Percentiles rank a stretch among this genome's conserved stretches.
phyloP scores from a whole-genome alignment of 106 monocot species.

The Gastrodia elata region DNA sequence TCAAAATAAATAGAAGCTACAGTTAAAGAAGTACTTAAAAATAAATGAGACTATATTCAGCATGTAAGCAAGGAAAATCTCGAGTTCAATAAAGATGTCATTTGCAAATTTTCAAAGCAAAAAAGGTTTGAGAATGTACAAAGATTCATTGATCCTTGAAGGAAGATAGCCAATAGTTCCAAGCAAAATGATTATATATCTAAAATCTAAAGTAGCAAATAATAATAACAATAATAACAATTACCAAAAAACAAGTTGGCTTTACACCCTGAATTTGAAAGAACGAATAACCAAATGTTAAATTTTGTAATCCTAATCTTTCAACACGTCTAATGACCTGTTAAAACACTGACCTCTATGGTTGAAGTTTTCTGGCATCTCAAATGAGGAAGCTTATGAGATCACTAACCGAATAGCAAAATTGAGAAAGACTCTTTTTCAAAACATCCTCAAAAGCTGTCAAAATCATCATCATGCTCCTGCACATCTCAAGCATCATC shows the following conservation, averaged over 20 bases:
- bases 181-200: background rate
- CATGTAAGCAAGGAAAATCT: background rate
- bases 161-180: background rate
- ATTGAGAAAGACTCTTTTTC: too few relatives aligned
- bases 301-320: too few relatives aligned
- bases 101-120: background rate
- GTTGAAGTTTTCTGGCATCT: background rate
- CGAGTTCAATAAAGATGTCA: background rate
- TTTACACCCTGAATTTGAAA: too few relatives aligned
- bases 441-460: too few relatives aligned
- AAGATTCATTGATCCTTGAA: background rate
- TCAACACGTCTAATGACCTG: background rate
- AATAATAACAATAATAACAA: background rate
- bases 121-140: background rate
- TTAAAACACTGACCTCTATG: background rate
- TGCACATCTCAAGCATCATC: too few relatives aligned
- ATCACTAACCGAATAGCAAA: background rate
- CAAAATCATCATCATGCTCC: too few relatives aligned
- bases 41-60: background rate
- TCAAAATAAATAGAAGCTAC: background rate
- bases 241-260: background rate
- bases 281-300: too few relatives aligned
- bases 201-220: background rate
- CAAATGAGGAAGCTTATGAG: background rate
- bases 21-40: background rate